These are phyloP conservation scores for Deinandra increscens DNA, from an alignment of 129 eudicot species.

Conservation along the genomic window DNA sequence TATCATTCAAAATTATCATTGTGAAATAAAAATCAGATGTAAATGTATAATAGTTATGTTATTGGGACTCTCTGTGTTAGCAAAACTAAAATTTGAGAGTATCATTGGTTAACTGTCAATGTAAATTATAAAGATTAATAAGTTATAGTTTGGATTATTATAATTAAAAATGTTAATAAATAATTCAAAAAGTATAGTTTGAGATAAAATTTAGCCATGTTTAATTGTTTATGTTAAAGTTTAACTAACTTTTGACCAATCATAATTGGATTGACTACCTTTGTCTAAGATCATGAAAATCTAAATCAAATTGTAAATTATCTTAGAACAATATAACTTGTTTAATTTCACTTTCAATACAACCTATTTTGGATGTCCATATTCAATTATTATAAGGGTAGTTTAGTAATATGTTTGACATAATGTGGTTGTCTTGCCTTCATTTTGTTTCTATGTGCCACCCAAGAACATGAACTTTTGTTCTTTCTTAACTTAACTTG, in stretches of 20 bases:
- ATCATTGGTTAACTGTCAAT: too few relatives aligned
- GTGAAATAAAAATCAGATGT: too few relatives aligned
- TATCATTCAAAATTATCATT: too few relatives aligned
- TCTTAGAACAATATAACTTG: neutral
- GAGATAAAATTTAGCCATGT: too few relatives aligned
- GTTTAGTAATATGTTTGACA: constrained; percentile 11
- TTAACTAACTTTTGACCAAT: neutral
- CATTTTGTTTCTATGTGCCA: constrained; percentile 19
- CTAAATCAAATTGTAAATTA: neutral
- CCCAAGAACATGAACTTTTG: constrained; percentile 33
- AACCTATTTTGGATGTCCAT: neutral
- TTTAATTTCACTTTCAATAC: neutral
- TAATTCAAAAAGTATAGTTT: too few relatives aligned
- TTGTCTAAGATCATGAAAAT: neutral
- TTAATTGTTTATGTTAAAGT: too few relatives aligned
- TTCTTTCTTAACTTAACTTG: constrained; percentile 28
- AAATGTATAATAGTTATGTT: too few relatives aligned
- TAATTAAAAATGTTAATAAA: too few relatives aligned
- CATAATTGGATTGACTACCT: neutral
- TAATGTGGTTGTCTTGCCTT: constrained; percentile 33
- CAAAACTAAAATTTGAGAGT: too few relatives aligned
- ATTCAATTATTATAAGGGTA: constrained; percentile 22
- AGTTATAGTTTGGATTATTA: too few relatives aligned
- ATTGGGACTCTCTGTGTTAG: too few relatives aligned
- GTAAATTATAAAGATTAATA: too few relatives aligned